These are phyloP conservation scores for Boletellus ananas DNA, from an alignment of 768 basidiomycete species.

Conservation along the genomic window DNA sequence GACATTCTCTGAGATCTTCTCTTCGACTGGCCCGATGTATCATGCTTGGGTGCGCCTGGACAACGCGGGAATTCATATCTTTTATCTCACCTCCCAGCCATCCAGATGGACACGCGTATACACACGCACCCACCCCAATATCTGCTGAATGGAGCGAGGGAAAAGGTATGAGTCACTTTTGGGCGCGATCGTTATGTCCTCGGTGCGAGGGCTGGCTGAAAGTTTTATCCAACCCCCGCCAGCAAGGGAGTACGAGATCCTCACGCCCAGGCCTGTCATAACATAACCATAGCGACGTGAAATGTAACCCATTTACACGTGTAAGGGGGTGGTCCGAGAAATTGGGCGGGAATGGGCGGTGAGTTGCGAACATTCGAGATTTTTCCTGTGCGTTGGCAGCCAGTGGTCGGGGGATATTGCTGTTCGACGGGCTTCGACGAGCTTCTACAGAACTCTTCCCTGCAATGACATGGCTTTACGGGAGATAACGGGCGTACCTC, in stretches of 20 bases:
- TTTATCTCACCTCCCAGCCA: neutral
- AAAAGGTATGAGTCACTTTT: neutral
- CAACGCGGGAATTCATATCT: neutral
- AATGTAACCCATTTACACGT: neutral
- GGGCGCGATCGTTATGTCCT: neutral
- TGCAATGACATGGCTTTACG: neutral
- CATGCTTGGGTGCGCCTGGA: too few species aligned
- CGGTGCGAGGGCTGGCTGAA: neutral
- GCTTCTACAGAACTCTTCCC: neutral
- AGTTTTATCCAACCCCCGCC: neutral
- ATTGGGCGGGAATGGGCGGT: neutral
- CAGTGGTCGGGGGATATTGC: neutral
- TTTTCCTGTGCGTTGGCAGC: neutral
- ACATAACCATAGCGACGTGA: neutral
- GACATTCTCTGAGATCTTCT: too few species aligned
- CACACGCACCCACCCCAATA: neutral
- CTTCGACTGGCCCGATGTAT: too few species aligned
- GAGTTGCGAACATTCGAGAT: too few species aligned
- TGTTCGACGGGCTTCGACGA: neutral
- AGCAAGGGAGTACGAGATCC: neutral
- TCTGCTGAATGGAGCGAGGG: neutral
- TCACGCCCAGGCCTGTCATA: neutral
- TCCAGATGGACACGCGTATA: neutral
- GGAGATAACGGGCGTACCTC: too few species aligned
- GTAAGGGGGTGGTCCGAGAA: neutral